Conservation (phyloP, 192 early-diverging fungal species). For the Coemansia sp. region DNA sequence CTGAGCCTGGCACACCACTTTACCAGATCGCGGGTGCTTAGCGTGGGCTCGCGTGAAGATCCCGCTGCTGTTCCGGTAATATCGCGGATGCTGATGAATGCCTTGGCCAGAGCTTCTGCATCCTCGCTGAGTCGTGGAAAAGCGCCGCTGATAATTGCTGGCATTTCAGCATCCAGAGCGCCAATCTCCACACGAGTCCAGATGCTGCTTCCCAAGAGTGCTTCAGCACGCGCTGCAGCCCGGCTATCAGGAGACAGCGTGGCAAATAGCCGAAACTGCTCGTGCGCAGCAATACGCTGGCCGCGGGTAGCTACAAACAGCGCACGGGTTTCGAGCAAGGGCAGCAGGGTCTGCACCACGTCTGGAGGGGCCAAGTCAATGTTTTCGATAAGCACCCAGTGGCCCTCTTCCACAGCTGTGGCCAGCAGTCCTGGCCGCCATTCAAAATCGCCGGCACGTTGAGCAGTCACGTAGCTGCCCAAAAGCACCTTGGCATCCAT, state of each 20-base stretch:
- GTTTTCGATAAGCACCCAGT: conserved; percentile 97
- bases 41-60: conserved; percentile 49
- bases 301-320: conserved; percentile 89
- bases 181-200: conserved; percentile 80
- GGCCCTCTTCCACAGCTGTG: conserved; percentile 81
- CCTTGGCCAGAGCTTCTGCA: conserved; percentile 59
- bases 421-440: conserved; percentile 95
- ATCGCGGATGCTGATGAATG: conserved; percentile 51
- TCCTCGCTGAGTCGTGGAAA: conserved; percentile 48
- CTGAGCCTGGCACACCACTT: conserved; percentile 85
- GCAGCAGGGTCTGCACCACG: conserved; percentile 87
- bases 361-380: conserved; percentile 94
- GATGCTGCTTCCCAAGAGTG: conserved; percentile 57
- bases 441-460: conserved; percentile 87
- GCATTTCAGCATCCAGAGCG: conserved; percentile 50
- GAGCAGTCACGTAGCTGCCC: conserved; percentile 92
- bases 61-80: conserved; percentile 37
- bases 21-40: conserved; percentile 84
- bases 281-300: conserved; percentile 77
- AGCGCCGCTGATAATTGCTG: conserved; percentile 32
- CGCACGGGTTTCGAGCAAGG: conserved; percentile 84
- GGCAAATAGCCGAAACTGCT: conserved; percentile 89
- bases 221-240: conserved; percentile 41
- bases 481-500: conserved; percentile 93
- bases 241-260: conserved; percentile 65